Percentiles rank a stretch among this genome's conserved stretches.
Evolutionary conservation across 1,139 yeast genomes (phyloP).

Genomic region (Suhomyces atakaporum): DNA sequence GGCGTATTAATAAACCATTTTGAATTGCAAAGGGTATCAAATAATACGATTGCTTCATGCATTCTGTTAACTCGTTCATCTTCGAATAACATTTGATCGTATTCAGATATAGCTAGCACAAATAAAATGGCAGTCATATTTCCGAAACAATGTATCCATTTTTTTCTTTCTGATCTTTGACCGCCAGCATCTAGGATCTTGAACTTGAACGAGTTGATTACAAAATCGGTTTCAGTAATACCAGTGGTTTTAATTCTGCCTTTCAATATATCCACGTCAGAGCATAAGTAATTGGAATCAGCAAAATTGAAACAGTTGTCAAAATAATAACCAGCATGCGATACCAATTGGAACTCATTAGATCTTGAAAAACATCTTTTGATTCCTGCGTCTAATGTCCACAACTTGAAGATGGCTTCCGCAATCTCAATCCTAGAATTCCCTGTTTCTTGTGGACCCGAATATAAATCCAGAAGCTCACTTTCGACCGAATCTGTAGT

Average conservation of each 20-base stretch:
- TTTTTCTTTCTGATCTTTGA: constrained; percentile 87
- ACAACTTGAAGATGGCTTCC: constrained; percentile 61
- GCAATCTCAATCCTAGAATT: constrained; percentile 46
- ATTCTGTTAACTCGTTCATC: constrained; percentile 87
- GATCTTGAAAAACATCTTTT: constrained; percentile 59
- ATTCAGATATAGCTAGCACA: constrained; percentile 91
- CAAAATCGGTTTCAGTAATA: constrained; percentile 82
- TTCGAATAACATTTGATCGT: constrained; percentile 88
- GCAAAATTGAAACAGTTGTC: constrained; percentile 67
- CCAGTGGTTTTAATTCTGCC: constrained; percentile 97
- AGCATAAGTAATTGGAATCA: constrained; percentile 64
- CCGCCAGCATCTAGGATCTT: constrained; percentile 96
- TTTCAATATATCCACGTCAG: constrained; percentile 79
- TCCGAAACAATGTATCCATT: constrained; percentile 96
- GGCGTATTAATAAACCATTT: constrained; percentile 86
- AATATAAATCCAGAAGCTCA: constrained; percentile 8
- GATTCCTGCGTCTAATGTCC: constrained; percentile 73
- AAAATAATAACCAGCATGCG: constrained; percentile 77
- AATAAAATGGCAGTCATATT: constrained; percentile 86
- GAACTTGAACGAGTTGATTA: constrained; percentile 64
- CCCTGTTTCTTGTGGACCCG: constrained; percentile 1
- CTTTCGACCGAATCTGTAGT: background rate
- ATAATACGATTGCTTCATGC: constrained; percentile 85
- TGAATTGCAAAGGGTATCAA: constrained; percentile 83
- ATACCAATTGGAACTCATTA: constrained; percentile 80